phyloP scores from a whole-genome alignment of 768 basidiomycete species.

The Saitozyma podzolica region DNA sequence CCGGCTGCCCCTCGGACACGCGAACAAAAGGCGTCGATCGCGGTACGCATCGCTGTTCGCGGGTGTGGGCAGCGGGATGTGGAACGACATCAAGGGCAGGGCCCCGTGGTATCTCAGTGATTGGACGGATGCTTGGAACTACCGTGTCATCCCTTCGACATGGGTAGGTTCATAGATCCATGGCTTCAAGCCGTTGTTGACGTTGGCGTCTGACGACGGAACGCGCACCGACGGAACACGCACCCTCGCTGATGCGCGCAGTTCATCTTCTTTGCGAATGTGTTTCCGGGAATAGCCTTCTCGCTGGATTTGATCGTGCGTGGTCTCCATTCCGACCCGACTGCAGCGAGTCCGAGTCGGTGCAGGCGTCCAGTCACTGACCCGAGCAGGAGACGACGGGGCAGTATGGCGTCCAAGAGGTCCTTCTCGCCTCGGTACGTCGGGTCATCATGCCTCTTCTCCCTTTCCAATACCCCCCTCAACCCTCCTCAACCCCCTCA shows the following conservation, averaged over 20 bases:
- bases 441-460: too few relatives aligned
- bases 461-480: too few relatives aligned
- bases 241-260: slow-evolving; percentile 1
- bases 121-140: slow-evolving; percentile 91
- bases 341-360: too few relatives aligned
- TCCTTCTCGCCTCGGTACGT: slow-evolving; percentile 57
- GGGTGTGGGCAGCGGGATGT: slow-evolving; percentile 59
- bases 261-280: slow-evolving; percentile 51
- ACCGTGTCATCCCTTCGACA: slow-evolving; percentile 82
- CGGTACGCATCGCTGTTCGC: slow-evolving; percentile 9
- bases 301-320: slow-evolving; percentile 75
- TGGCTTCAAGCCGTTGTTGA: too few relatives aligned
- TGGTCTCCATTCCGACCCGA: neutral
- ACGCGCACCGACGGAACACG: too few relatives aligned
- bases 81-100: slow-evolving; percentile 68
- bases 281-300: slow-evolving; percentile 89
- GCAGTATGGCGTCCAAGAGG: slow-evolving; percentile 86
- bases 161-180: slow-evolving; percentile 69
- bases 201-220: too few relatives aligned
- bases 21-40: neutral
- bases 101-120: slow-evolving; percentile 78
- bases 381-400: slow-evolving; percentile 67
- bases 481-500: too few relatives aligned
- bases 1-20: neutral
- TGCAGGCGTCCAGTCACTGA: neutral